These are phyloP conservation scores for Omphalea diandra DNA, from an alignment of 441 rosid species.

Conservation along the genomic window DNA sequence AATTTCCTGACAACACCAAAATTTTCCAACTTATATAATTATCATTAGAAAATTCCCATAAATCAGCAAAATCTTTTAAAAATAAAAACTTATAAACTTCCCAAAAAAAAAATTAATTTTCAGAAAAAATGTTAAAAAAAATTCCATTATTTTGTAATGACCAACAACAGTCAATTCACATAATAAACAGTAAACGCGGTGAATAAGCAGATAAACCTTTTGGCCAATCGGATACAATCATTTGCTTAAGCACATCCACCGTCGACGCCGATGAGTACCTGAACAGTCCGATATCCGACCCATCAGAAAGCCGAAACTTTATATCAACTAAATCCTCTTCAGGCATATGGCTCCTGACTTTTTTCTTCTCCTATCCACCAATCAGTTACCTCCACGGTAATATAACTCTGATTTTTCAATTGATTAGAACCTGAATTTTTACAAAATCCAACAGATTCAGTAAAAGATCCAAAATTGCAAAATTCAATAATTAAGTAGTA, in stretches of 20 bases:
- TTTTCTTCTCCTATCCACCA: slow-evolving; percentile 21
- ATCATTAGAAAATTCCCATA: no score
- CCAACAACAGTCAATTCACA: no score
- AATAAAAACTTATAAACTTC: background rate
- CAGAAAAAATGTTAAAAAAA: background rate
- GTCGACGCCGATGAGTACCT: slow-evolving; percentile 80
- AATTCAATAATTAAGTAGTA: slow-evolving; percentile 7
- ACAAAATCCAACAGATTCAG: slow-evolving; percentile 6
- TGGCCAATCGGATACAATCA: slow-evolving; percentile 94
- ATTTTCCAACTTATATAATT: no score
- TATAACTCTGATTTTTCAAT: slow-evolving; percentile 11
- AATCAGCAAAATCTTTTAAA: background rate
- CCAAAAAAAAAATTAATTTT: slow-evolving; percentile 4
- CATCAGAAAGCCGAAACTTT: slow-evolving; percentile 86
- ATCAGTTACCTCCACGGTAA: slow-evolving; percentile 26
- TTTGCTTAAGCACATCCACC: slow-evolving; percentile 81
- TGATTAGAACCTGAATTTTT: slow-evolving; percentile 25
- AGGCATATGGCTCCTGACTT: slow-evolving; percentile 67
- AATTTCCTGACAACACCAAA: background rate
- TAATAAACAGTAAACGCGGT: background rate
- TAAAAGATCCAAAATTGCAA: slow-evolving; percentile 15
- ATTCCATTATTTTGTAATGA: background rate
- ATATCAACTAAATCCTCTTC: slow-evolving; percentile 83
- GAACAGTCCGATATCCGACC: slow-evolving; percentile 93
- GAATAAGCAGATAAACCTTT: slow-evolving; percentile 47